Evolutionary conservation across 495 filamentous ascomycete genomes (phyloP).

Genomic region (Penicillium verhagenii): DNA sequence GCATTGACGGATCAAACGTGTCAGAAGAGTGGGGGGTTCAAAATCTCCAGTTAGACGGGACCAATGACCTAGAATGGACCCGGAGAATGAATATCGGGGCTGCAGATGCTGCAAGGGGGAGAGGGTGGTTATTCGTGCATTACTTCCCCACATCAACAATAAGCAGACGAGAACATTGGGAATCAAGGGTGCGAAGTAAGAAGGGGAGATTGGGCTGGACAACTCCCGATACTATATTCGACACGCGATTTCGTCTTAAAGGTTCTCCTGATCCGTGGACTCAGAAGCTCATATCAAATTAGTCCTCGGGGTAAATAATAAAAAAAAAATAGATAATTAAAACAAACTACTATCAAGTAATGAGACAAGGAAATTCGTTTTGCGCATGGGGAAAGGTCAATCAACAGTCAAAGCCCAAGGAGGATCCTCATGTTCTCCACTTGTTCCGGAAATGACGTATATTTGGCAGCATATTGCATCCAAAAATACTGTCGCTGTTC

Average conservation of each 20-base stretch:
- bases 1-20: constrained; percentile 38
- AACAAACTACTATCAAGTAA: too few relatives aligned
- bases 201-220: constrained; percentile 28
- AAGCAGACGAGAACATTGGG: constrained; percentile 27
- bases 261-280: constrained; percentile 31
- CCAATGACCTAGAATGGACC: constrained; percentile 35
- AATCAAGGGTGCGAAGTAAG: constrained; percentile 25
- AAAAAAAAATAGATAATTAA: constrained; percentile 7
- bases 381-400: too few relatives aligned
- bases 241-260: constrained; percentile 29
- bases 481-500: constrained; percentile 21
- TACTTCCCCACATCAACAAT: constrained; percentile 25
- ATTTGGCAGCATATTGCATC: constrained; percentile 19
- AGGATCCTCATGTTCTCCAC: constrained; percentile 21
- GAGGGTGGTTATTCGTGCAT: constrained; percentile 27
- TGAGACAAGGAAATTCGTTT: too few relatives aligned
- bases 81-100: constrained; percentile 22
- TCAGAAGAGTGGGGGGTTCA: constrained; percentile 36
- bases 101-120: constrained; percentile 19
- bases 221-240: constrained; percentile 25
- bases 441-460: constrained; percentile 21
- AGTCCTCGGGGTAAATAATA: constrained; percentile 10
- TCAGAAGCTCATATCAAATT: constrained; percentile 23
- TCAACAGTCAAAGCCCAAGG: constrained; percentile 15
- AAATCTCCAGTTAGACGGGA: constrained; percentile 33